Evolutionary conservation across 306 rosid genomes (phyloP).

Genomic region (Prunus fruticosa): DNA sequence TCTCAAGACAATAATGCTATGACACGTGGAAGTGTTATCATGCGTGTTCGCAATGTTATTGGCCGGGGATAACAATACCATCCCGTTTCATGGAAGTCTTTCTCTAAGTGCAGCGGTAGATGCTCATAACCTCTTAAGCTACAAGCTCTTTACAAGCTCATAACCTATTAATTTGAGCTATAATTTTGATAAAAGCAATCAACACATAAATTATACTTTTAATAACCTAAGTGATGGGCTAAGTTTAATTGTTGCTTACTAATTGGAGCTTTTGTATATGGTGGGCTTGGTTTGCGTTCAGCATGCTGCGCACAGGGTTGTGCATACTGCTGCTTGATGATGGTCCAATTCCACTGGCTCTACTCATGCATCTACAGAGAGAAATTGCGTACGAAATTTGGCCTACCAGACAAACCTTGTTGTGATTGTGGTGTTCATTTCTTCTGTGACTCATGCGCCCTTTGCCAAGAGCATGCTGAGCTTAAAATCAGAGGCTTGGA

Average conservation of each 20-base stretch:
- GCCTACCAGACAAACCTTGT: slow-evolving; percentile 27
- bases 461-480: slow-evolving; percentile 34
- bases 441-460: slow-evolving; percentile 26
- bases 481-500: slow-evolving; percentile 24
- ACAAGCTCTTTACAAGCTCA: too few relatives aligned
- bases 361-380: slow-evolving; percentile 26
- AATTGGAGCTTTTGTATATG: background rate
- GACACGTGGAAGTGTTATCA: too few relatives aligned
- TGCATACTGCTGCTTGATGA: slow-evolving; percentile 11
- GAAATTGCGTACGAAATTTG: slow-evolving; percentile 17
- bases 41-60: too few relatives aligned
- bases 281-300: background rate
- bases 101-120: too few relatives aligned
- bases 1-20: too few relatives aligned
- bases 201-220: background rate
- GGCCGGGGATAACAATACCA: too few relatives aligned
- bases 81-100: too few relatives aligned
- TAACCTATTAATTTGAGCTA: too few relatives aligned
- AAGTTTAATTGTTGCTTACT: background rate
- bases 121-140: too few relatives aligned
- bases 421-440: slow-evolving; percentile 33
- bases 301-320: slow-evolving; percentile 18
- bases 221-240: background rate
- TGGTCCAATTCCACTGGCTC: slow-evolving; percentile 17
- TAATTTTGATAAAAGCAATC: too few relatives aligned